Evolutionary conservation across 768 basidiomycete genomes (phyloP).

Genomic region (Tylopilus felleus): DNA sequence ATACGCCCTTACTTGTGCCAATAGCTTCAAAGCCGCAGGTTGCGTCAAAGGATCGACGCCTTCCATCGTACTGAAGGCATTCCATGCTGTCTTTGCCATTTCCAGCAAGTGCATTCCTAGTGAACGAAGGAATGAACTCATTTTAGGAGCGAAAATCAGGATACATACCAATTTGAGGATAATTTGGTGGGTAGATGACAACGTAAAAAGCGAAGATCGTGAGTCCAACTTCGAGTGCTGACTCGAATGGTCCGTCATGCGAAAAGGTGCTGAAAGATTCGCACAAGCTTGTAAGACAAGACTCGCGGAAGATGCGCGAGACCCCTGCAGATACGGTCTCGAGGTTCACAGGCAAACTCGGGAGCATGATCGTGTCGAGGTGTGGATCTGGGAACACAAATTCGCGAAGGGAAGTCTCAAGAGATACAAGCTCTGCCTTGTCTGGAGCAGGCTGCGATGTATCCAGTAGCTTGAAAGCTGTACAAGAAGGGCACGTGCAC

Average conservation of each 20-base stretch:
- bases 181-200: slow-evolving; percentile 69
- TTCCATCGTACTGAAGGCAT: slow-evolving; percentile 43
- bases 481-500: slow-evolving; percentile 61
- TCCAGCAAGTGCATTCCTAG: slow-evolving; percentile 75
- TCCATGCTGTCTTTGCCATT: slow-evolving; percentile 77
- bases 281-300: slow-evolving; percentile 55
- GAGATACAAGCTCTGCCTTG: slow-evolving; percentile 9
- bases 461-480: slow-evolving; percentile 37
- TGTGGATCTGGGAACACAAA: slow-evolving; percentile 35
- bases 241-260: slow-evolving; percentile 56
- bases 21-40: slow-evolving; percentile 18
- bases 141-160: neutral
- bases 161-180: slow-evolving; percentile 74
- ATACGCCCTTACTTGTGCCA: slow-evolving; percentile 34
- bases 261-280: slow-evolving; percentile 66
- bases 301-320: slow-evolving; percentile 48
- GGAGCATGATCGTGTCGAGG: slow-evolving; percentile 22
- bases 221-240: slow-evolving; percentile 52
- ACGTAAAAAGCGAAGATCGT: slow-evolving; percentile 64
- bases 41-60: slow-evolving; percentile 1
- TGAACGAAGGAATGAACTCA: neutral
- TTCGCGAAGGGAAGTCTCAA: slow-evolving; percentile 35
- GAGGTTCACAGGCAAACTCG: slow-evolving; percentile 19
- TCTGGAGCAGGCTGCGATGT: slow-evolving; percentile 39
- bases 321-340: slow-evolving; percentile 39